Evolutionary conservation across 805 yeast species (phyloP).

Genomic region (Schwanniomyces yamadae): DNA sequence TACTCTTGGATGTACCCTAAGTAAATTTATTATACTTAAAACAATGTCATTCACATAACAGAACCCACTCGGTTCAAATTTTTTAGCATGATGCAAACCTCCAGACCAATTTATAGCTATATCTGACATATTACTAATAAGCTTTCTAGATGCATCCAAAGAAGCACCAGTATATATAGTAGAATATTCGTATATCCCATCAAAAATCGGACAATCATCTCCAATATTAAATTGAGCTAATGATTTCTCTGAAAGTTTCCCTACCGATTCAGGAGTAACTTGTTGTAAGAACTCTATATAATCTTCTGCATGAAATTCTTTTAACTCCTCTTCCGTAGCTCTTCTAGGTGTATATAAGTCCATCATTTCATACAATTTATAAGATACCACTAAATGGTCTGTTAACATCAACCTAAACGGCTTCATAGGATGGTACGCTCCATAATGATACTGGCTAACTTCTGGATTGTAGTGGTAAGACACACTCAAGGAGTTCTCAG

Average conservation of each 20-base stretch:
- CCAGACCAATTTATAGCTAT: conserved; percentile 97
- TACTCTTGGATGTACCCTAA: conserved; percentile 89
- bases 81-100: conserved; percentile 95
- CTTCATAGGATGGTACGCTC: conserved; percentile 97
- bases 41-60: conserved; percentile 96
- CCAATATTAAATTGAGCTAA: conserved; percentile 80
- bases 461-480: conserved; percentile 87
- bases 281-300: conserved; percentile 73
- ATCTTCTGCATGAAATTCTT: conserved; percentile 84
- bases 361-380: conserved; percentile 85
- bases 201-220: conserved; percentile 92
- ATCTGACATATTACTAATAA: conserved; percentile 83
- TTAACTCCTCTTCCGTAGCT: conserved; percentile 78
- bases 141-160: conserved; percentile 84
- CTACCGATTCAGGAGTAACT: conserved; percentile 72
- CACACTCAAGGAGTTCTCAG: conserved; percentile 52
- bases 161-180: conserved; percentile 91
- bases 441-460: conserved; percentile 82
- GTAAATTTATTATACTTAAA: conserved; percentile 76
- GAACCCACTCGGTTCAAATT: conserved; percentile 90
- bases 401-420: conserved; percentile 93
- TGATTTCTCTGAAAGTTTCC: conserved; percentile 55
- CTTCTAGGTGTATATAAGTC: conserved; percentile 81
- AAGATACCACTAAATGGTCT: conserved; percentile 83
- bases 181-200: conserved; percentile 90